phyloP scores from a whole-genome alignment of 352 stramenopile species.

The Globisporangium canariense region DNA sequence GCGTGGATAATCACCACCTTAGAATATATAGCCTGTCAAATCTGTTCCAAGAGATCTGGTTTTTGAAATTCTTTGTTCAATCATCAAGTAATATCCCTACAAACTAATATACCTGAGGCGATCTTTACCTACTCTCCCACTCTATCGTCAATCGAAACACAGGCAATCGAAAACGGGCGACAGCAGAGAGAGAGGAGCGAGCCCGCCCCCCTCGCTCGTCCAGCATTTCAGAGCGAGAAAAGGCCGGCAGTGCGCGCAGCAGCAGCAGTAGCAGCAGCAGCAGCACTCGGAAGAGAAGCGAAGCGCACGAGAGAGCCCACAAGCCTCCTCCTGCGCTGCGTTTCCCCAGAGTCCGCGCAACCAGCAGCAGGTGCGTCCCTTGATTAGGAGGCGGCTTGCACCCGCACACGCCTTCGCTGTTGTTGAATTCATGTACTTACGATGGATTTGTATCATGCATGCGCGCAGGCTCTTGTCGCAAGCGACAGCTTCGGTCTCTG shows the following conservation, averaged over 20 bases:
- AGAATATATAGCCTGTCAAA: not conserved
- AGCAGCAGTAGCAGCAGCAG: not conserved
- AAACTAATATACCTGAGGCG: not conserved
- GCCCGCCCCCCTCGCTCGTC: not conserved
- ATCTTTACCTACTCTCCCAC: not conserved
- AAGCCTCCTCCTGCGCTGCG: not conserved
- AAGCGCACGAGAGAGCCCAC: not conserved
- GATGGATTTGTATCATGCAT: not conserved
- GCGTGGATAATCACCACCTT: not conserved
- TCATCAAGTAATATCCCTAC: no score
- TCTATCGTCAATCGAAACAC: slow-evolving; percentile 9
- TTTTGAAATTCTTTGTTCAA: no score
- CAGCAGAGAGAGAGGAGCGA: not conserved
- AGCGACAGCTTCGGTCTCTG: not conserved
- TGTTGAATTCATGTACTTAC: not conserved
- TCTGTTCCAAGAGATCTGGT: not conserved
- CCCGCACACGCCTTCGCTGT: not conserved
- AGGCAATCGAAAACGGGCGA: no score
- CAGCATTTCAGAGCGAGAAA: slow-evolving; percentile 16
- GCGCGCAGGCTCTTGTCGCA: not conserved
- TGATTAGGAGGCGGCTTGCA: not conserved
- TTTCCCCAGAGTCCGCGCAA: not conserved
- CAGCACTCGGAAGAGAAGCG: slow-evolving; percentile 3
- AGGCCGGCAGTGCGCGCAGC: slow-evolving; percentile 9
- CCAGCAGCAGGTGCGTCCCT: not conserved